Evolutionary conservation across 331 rosid genomes (phyloP).

Genomic region (Acacia concinna): DNA sequence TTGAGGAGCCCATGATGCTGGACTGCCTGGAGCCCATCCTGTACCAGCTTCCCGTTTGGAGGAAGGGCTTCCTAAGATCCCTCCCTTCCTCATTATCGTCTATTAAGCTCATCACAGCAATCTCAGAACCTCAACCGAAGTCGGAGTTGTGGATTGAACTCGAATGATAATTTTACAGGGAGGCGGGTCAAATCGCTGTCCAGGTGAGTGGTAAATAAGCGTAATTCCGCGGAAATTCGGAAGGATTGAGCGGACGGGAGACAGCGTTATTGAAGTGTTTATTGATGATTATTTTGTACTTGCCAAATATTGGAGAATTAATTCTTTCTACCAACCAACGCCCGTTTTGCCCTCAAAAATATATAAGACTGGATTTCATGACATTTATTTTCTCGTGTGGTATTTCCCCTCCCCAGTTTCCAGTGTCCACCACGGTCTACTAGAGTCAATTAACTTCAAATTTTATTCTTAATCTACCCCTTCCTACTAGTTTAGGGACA

Average conservation of each 20-base stretch:
- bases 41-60: conserved; percentile 91
- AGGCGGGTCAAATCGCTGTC: not conserved
- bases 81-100: conserved; percentile 58
- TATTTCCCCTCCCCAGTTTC: not conserved
- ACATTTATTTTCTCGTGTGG: not conserved
- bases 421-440: not conserved
- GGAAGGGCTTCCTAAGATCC: conserved; percentile 77
- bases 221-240: not conserved
- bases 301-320: not conserved
- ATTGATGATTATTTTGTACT: not conserved
- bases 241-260: not conserved
- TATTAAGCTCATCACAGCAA: conserved; percentile 59
- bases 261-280: not conserved
- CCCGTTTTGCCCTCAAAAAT: not conserved
- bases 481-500: no score
- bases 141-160: not conserved
- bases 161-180: not conserved
- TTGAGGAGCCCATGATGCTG: conserved; percentile 56
- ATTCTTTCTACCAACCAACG: not conserved
- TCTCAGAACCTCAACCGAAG: not conserved
- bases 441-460: no score
- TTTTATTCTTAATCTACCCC: no score
- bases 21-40: conserved; percentile 77
- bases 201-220: not conserved
- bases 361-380: not conserved